Conservation (phyloP, 768 basidiomycete genomes). For the Chiua virens region DNA sequence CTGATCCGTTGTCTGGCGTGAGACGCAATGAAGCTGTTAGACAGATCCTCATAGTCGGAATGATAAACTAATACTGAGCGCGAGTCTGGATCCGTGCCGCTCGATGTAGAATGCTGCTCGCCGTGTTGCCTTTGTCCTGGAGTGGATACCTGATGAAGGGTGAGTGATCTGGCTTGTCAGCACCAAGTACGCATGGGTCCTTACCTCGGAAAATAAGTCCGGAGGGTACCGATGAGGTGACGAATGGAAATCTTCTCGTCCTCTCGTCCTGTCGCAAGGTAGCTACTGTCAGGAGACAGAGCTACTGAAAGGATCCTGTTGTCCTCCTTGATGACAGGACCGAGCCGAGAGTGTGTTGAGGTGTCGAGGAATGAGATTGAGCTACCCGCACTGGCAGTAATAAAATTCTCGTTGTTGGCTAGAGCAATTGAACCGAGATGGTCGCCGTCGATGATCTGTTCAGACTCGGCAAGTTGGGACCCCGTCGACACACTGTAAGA, state of each 20-base stretch:
- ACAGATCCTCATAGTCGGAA: not conserved
- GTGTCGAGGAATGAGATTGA: conserved; percentile 2
- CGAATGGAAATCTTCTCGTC: not conserved
- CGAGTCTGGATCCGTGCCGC: too few relatives aligned
- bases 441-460: not conserved
- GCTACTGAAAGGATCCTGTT: not conserved
- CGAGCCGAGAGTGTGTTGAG: not conserved
- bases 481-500: not conserved
- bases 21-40: too few relatives aligned
- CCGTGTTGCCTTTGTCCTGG: too few relatives aligned
- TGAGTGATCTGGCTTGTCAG: too few relatives aligned
- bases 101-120: too few relatives aligned
- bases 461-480: not conserved
- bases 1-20: too few relatives aligned
- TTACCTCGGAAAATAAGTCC: not conserved
- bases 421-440: not conserved
- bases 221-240: not conserved
- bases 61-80: not conserved
- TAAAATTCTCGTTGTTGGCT: not conserved
- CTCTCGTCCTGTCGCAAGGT: conserved; percentile 1
- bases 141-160: too few relatives aligned
- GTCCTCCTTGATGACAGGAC: not conserved
- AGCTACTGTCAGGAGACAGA: not conserved
- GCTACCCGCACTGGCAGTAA: not conserved
- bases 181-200: too few relatives aligned